Evolutionary conservation across 345 rosid species (phyloP).

Genomic region (Salix caprea): DNA sequence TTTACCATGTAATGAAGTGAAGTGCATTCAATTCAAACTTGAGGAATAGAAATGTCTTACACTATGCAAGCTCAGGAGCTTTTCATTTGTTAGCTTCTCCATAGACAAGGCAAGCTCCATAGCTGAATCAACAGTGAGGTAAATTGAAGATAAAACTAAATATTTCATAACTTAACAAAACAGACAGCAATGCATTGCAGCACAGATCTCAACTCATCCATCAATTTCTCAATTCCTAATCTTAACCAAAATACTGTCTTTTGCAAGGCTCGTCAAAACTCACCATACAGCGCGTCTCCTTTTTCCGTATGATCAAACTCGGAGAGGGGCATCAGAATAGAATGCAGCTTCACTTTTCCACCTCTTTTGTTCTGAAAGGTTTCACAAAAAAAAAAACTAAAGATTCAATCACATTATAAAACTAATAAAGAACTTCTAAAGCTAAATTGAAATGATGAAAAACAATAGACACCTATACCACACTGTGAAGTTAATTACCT

Average conservation of each 20-base stretch:
- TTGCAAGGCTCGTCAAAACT: neutral
- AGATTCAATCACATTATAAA: neutral
- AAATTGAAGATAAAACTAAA: neutral
- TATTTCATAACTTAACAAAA: neutral
- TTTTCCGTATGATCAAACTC: slow-evolving; percentile 29
- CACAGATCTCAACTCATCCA: neutral
- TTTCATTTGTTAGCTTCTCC: slow-evolving; percentile 28
- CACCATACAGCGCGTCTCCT: slow-evolving; percentile 31
- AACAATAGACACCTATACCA: neutral
- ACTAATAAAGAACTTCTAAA: neutral
- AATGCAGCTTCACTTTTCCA: slow-evolving; percentile 34
- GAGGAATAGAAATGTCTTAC: slow-evolving; percentile 9
- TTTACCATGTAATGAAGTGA: neutral
- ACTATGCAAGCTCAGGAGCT: slow-evolving; percentile 23
- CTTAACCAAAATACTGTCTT: neutral
- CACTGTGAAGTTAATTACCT: slow-evolving; percentile 12
- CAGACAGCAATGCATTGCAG: neutral
- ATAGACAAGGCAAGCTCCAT: slow-evolving; percentile 32
- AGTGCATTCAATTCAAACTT: neutral
- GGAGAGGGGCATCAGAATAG: slow-evolving; percentile 24
- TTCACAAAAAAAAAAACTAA: neutral
- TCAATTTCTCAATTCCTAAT: neutral
- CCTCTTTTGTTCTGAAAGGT: slow-evolving; percentile 30
- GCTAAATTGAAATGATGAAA: neutral
- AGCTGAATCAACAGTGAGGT: slow-evolving; percentile 13